These are phyloP conservation scores for Gymnopilus junonius DNA, from an alignment of 768 basidiomycete species.

Conservation along the genomic window DNA sequence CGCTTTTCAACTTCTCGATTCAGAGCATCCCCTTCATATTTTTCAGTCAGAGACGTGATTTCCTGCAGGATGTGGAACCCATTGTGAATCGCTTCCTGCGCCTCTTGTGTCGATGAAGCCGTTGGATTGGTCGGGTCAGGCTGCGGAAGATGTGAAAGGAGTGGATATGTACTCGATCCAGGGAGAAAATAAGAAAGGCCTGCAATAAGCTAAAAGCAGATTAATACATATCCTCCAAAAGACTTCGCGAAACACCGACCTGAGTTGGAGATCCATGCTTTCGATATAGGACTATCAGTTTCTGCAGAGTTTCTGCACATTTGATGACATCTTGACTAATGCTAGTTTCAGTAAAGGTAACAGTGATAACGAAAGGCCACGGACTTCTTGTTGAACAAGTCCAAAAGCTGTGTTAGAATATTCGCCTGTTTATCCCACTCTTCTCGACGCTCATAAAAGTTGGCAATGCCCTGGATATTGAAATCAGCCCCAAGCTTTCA, in stretches of 20 bases:
- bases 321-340: conserved; percentile 74
- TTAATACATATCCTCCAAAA: not conserved
- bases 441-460: conserved; percentile 68
- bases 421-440: conserved; percentile 63
- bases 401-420: conserved; percentile 58
- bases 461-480: conserved; percentile 62
- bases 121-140: conserved; percentile 81
- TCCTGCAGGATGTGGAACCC: conserved; percentile 76
- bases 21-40: conserved; percentile 58
- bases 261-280: conserved; percentile 63
- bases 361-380: conserved; percentile 22
- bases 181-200: conserved; percentile 77
- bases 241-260: conserved; percentile 38
- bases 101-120: conserved; percentile 56
- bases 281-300: conserved; percentile 65
- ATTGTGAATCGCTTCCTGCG: conserved; percentile 69
- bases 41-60: conserved; percentile 65
- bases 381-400: conserved; percentile 63
- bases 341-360: not conserved
- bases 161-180: conserved; percentile 63
- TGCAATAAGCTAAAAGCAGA: conserved; percentile 57
- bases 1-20: conserved; percentile 77
- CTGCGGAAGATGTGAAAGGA: conserved; percentile 67
- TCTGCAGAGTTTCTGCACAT: conserved; percentile 83
- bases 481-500: conserved; percentile 1